Base-by-base conservation (phyloP, 805 yeast species). In the Grigorovia transvaalensis region DNA sequence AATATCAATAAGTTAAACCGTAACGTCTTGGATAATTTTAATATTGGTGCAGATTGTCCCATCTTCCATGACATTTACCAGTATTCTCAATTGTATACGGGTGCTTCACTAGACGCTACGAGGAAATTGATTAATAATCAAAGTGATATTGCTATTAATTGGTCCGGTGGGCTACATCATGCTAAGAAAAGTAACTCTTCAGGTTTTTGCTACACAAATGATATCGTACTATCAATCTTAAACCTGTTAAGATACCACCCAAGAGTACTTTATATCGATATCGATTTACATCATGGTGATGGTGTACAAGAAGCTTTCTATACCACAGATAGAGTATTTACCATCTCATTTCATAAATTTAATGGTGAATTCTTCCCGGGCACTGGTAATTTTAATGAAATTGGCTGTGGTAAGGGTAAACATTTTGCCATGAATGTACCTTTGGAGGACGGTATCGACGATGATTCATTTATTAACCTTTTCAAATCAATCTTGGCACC, bases 301-400 rank as follows among this genome's bases (percentile, higher is more conserved):
- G 96, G 96, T 55, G 96, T 88, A 4, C 95, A 89, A 66, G 96
- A 89, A 67, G 96, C 96, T 1, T 88, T 88, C 61, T 89, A 88
- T 66, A 80, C 95, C 35, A 86, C 96, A 1, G 96, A 89, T 67
- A 72, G 96, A 46, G 96, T 88, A 41, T 87, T 85, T 88, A 88
- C 96, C 1, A 78, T 85, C 51, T 85, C 95, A 6, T 88, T 88
- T 72, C 96, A 88, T 71, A 89, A 89, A 65, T 89, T 87, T 65
- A 75, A 78, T 57, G 96, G 96, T 23, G 93, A 85, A 67, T 88
- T 86, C 64, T 88, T 88, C 75, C 96, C 96, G 1, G 96, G 95
- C 48, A 88, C 96, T 0, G 96, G 96, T 54, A 87, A 85, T 59
- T 72, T 85, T 52, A 79, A 88, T 57, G 96, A 88, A 64, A 77